phyloP scores from a whole-genome alignment of 2,329 filamentous ascomycete species.

The Orbilia javanica region DNA sequence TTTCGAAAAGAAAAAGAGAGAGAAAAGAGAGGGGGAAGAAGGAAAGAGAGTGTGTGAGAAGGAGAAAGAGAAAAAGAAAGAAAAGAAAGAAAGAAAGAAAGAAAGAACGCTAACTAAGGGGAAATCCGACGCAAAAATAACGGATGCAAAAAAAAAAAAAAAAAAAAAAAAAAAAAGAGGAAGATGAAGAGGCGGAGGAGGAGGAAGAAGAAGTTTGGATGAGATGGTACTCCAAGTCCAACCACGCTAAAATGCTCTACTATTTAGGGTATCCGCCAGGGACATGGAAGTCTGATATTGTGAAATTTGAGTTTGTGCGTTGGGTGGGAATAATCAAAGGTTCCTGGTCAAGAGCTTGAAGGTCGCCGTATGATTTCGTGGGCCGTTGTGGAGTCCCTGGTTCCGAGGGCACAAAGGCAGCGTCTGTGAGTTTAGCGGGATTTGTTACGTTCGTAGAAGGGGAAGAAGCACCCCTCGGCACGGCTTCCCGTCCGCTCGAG shows the following conservation, averaged over 20 bases:
- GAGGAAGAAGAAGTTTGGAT: no score
- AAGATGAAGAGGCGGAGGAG: conserved; percentile 2
- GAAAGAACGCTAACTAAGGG: neutral
- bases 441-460: conserved; percentile 31
- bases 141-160: no score
- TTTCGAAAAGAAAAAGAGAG: neutral
- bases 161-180: neutral
- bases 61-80: neutral
- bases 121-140: neutral
- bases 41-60: no score
- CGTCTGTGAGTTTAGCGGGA: conserved; percentile 56
- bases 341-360: conserved; percentile 32
- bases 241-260: conserved; percentile 59
- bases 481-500: conserved; percentile 69
- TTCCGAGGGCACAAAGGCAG: conserved; percentile 46
- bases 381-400: conserved; percentile 17
- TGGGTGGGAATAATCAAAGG: conserved; percentile 52
- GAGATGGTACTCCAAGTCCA: conserved; percentile 15
- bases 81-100: neutral
- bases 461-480: conserved; percentile 72
- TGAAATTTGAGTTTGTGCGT: conserved; percentile 64
- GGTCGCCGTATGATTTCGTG: conserved; percentile 44
- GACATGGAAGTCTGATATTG: conserved; percentile 76
- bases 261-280: conserved; percentile 75
- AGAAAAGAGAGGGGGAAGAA: no score